Conservation (phyloP, 225 moss, liverwort and hornwort species). For the Physcomitrium patens region DNA sequence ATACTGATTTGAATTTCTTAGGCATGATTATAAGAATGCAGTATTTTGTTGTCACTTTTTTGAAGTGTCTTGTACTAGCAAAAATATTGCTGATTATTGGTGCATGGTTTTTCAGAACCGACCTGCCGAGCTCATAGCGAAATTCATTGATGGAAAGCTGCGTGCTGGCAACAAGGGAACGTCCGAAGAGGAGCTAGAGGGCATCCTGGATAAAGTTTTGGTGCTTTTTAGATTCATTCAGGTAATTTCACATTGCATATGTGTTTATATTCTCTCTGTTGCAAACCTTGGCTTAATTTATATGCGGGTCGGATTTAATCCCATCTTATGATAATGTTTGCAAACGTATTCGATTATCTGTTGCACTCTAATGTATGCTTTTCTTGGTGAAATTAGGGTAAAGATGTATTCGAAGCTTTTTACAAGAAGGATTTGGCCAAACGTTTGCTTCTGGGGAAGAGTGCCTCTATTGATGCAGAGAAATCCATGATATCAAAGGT, state of each 20-base stretch:
- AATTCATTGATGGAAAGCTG: constrained; percentile 91
- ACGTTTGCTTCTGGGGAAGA: constrained; percentile 89
- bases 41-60: constrained; percentile 7
- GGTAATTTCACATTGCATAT: constrained; percentile 34
- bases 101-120: constrained; percentile 64
- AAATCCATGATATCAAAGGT: constrained; percentile 99
- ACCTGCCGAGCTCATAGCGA: constrained; percentile 94
- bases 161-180: constrained; percentile 97
- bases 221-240: constrained; percentile 98
- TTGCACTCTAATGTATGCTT: not conserved
- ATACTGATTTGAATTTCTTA: not conserved
- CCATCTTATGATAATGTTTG: not conserved
- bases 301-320: not conserved
- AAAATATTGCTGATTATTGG: constrained; percentile 23
- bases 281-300: not conserved
- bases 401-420: constrained; percentile 94
- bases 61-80: not conserved
- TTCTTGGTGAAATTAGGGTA: constrained; percentile 60
- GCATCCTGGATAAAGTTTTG: constrained; percentile 91
- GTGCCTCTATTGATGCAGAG: constrained; percentile 96
- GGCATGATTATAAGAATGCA: not conserved
- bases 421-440: constrained; percentile 96
- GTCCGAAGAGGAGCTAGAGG: constrained; percentile 93
- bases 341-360: not conserved
- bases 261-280: not conserved